Evolutionary conservation across 192 early-diverging fungal genomes (phyloP).

Genomic region (Haplosporangium gracile): DNA sequence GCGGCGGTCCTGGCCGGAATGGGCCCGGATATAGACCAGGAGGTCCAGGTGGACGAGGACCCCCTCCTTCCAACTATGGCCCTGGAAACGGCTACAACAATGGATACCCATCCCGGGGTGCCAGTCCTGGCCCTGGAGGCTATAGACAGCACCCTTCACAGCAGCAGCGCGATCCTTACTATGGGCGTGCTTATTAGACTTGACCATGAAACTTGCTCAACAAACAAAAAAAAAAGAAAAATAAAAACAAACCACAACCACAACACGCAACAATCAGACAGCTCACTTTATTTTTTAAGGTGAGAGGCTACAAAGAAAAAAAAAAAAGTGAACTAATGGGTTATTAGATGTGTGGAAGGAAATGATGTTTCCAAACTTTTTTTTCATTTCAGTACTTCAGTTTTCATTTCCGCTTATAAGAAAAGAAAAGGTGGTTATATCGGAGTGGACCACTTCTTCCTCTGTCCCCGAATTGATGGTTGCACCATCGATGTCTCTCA

Average conservation of each 20-base stretch:
- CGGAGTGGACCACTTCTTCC: not conserved
- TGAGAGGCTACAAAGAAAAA: not conserved
- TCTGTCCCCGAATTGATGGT: too few species aligned
- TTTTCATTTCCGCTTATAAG: not conserved
- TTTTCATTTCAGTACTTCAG: not conserved
- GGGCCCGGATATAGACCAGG: slow-evolving; percentile 7
- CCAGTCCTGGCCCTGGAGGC: slow-evolving; percentile 19
- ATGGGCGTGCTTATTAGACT: not conserved
- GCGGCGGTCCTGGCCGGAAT: not conserved
- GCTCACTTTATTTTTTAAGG: too few species aligned
- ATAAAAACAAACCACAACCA: not conserved
- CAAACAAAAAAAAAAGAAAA: not conserved
- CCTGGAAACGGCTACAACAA: slow-evolving; percentile 16
- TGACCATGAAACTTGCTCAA: not conserved
- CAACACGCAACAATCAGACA: not conserved
- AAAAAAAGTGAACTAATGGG: not conserved
- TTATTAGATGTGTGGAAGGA: not conserved
- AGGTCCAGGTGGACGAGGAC: slow-evolving; percentile 4
- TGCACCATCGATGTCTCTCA: too few species aligned
- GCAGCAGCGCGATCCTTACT: slow-evolving; percentile 21
- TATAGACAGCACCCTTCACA: slow-evolving; percentile 21
- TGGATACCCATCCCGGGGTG: slow-evolving; percentile 15
- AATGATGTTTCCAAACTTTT: not conserved
- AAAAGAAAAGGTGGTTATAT: not conserved
- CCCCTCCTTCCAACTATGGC: slow-evolving; percentile 10